Conservation (phyloP, 192 early-diverging fungal genomes). For the Jimgerdemannia flammicorona region DNA sequence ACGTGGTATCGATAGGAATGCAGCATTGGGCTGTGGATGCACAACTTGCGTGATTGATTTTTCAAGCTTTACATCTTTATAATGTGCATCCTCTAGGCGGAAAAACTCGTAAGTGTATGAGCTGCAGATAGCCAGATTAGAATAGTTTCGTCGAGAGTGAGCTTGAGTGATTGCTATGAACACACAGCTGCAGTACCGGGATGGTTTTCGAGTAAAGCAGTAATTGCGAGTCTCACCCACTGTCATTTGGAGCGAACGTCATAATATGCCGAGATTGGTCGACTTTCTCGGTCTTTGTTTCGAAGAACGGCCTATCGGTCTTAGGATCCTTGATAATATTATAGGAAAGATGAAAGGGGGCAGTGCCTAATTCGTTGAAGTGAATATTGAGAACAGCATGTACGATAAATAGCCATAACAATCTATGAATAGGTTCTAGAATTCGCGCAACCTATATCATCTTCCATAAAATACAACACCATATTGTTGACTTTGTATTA, state of each 20-base stretch:
- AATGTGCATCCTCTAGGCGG: conserved; percentile 22
- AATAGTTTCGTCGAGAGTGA: not conserved
- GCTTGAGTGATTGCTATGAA: too few species aligned
- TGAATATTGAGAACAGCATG: not conserved
- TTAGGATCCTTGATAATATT: conserved; percentile 15
- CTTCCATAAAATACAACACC: too few species aligned
- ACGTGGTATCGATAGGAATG: conserved; percentile 11
- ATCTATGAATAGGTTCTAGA: too few species aligned
- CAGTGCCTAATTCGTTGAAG: conserved; percentile 10
- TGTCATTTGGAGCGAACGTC: conserved; percentile 20
- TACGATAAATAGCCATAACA: too few species aligned
- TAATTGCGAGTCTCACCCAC: conserved; percentile 7
- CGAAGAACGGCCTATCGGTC: conserved; percentile 3
- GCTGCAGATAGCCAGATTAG: not conserved
- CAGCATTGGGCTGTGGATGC: conserved; percentile 40
- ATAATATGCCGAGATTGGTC: conserved; percentile 29
- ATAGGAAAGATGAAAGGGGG: conserved; percentile 25
- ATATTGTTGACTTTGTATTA: too few species aligned
- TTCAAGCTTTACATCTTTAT: conserved; percentile 19
- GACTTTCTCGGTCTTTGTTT: conserved; percentile 6
- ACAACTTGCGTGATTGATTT: conserved; percentile 28
- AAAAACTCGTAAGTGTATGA: conserved; percentile 32
- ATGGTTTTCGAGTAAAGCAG: too few species aligned
- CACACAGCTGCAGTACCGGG: too few species aligned
- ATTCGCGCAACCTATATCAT: too few species aligned